These are phyloP conservation scores for Dipodascus geniculatus DNA, from an alignment of 805 yeast genomes.

Conservation along the genomic window DNA sequence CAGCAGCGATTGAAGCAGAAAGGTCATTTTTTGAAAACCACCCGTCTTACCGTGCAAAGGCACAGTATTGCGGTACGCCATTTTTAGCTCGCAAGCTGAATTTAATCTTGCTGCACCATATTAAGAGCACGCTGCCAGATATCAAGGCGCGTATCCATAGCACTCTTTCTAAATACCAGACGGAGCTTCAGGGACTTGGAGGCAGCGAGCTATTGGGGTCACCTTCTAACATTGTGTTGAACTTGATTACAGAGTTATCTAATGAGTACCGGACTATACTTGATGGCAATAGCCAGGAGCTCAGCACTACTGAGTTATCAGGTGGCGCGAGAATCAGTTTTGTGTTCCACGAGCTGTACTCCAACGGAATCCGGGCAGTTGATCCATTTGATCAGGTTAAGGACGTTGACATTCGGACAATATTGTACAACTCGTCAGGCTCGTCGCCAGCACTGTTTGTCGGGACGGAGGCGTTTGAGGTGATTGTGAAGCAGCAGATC, in stretches of 20 bases:
- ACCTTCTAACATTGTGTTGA: conserved; percentile 79
- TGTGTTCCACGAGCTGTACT: conserved; percentile 92
- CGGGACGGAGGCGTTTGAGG: conserved; percentile 96
- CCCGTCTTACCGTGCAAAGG: conserved; percentile 82
- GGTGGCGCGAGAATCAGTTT: conserved; percentile 98
- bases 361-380: conserved; percentile 80
- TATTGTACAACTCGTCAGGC: conserved; percentile 93
- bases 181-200: conserved; percentile 67
- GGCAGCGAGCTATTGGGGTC: conserved; percentile 74
- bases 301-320: conserved; percentile 78
- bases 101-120: conserved; percentile 79
- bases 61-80: conserved; percentile 98
- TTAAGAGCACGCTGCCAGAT: conserved; percentile 80
- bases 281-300: conserved; percentile 86
- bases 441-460: conserved; percentile 93
- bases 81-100: conserved; percentile 87
- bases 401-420: conserved; percentile 92
- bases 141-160: conserved; percentile 82
- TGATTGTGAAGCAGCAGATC: conserved; percentile 86
- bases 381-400: conserved; percentile 96
- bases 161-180: conserved; percentile 72
- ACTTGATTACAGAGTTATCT: conserved; percentile 83
- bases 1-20: conserved; percentile 79
- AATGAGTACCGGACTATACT: conserved; percentile 84
- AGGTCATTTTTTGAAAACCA: conserved; percentile 73